Base-by-base conservation (phyloP, 176 grass and related monocot genomes). In the Themeda triandra region DNA sequence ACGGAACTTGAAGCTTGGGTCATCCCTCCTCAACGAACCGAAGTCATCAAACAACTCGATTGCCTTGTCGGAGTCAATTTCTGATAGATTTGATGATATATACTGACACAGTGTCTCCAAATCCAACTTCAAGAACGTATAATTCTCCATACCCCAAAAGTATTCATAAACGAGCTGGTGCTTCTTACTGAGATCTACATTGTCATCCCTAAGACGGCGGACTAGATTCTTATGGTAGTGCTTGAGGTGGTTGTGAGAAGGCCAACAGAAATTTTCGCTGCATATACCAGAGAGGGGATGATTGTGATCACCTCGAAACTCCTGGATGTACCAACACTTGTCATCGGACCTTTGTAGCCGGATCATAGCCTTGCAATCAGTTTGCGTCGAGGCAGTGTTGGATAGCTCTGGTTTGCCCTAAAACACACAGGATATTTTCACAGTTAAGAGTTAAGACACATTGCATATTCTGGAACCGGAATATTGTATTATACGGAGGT, bases 31-130 rank as follows among this genome's bases (percentile, higher is more conserved):
- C 40, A 66, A 33, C 5, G 62, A 48, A 48, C 40, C 2, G 29
- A 80, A 80, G 77, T 33, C 62, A 48, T 80, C 40, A 80, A 80
- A 80, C 77, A 80, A 80, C 77, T 66, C 77, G 8, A 31, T 2
- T 0, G 0, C 21, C 40, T 66, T 80, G 40, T 4, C 6, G 12
- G 12, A 1, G 23, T 66, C 40, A 42, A 32, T 79, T 23, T 46
- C 27, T 44, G 63, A 65, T 28, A 31, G 6, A 14, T 80, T 60
- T 10, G 0, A 0, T 31, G 27, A 6, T 66, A 66, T 32, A 21
- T 3, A 0, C 18, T 32, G 6, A 10, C 39, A 46, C 40, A 79
- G 9, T 1, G 27, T 21, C 17, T 66, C 32, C 40, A 79, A 66
- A 79, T 18, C 25, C 28, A 25, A 5, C 27, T 79, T 79, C 44